Evolutionary conservation across 2,329 filamentous ascomycete genomes (phyloP), one percentile per base, ranked within the genome.

Genomic region (Fusarium austroafricanum): DNA sequence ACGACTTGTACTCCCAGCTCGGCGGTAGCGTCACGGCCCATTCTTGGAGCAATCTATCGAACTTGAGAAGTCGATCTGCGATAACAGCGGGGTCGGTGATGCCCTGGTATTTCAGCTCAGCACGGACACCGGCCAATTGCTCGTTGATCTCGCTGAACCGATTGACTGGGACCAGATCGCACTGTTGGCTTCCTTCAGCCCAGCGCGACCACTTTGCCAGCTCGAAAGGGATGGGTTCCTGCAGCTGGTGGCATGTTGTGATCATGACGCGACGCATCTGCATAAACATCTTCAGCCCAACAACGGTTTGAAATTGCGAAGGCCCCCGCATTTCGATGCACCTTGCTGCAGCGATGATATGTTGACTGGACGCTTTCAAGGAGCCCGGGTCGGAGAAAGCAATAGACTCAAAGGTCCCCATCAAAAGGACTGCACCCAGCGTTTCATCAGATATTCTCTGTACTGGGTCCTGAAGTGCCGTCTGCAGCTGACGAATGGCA

Each of bases 381-480:
- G 70, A 72, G 15, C 26, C 44, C 2, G 43, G 11, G 6, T 71
- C 59, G 11, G 59, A 52, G 17, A 50, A 68, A 2, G 65, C 57
- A 43, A 72, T 72, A 23, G 61, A 65, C 70, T 70, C 70, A 26
- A 72, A 72, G 1, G 65, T 68, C 2, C 70, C 70, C 70, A 72
- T 72, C 1, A 72, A 38, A 28, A 72, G 42, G 10, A 72, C 58
- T 18, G 70, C 67, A 1, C 64, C 70, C 0, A 72, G 45, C 0
- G 67, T 72, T 17, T 68, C 54, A 53, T 72, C 70, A 4, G 70
- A 65, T 29, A 60, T 44, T 20, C 57, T 52, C 18, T 49, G 29
- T 0, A 47, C 31, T 4, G 68, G 58, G 20, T 72, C 67, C 10
- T 61, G 39, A 1, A 72, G 57, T 5, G 63, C 65, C 8, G 3